Evolutionary conservation across 2,329 filamentous ascomycete genomes (phyloP), one percentile per base, ranked within the genome.

Genomic region (Talaromyces funiculosus): DNA sequence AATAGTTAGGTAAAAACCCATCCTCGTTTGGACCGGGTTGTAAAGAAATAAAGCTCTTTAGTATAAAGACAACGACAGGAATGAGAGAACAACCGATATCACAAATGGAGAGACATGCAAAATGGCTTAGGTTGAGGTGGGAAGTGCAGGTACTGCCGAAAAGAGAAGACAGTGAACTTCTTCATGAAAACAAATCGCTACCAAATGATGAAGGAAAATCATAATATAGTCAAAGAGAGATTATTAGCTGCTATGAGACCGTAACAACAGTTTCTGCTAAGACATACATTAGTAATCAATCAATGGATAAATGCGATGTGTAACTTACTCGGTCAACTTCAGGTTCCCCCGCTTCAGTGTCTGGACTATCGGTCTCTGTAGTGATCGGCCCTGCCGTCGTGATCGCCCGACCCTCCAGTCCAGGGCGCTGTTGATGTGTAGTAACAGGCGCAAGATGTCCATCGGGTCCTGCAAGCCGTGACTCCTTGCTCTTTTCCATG

Each of bases 321-420:
- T 14, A 64, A 68, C 80, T 75, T 73, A 84, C 82, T 73, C 81
- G 77, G 69, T 83, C 78, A 66, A 84, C 74, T 70, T 80, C 84
- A 78, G 90, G 86, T 49, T 82, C 82, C 69, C 81, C 81, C 61
- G 82, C 84, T 56, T 87, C 76, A 57, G 88, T 76, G 31, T 82
- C 79, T 26, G 88, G 87, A 72, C 86, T 90, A 57, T 86, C 85
- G 59, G 82, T 80, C 53, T 75, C 78, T 16, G 49, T 33, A 18
- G 37, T 37, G 60, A 86, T 75, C 10, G 83, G 80, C 53, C 87
- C 88, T 47, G 83, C 82, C 60, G 86, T 86, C n/a, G 89, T 92
- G 67, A 87, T 84, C 16, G 90, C 83, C 62, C 90, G 82, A 54
- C 81, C 77, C 66, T 89, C 79, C 63, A 86, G 69, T n/a, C 75